Percentiles rank a stretch among this genome's conserved stretches.
Evolutionary conservation across 2,329 filamentous ascomycete species (phyloP).

Genomic region (Coniochaeta sp.): DNA sequence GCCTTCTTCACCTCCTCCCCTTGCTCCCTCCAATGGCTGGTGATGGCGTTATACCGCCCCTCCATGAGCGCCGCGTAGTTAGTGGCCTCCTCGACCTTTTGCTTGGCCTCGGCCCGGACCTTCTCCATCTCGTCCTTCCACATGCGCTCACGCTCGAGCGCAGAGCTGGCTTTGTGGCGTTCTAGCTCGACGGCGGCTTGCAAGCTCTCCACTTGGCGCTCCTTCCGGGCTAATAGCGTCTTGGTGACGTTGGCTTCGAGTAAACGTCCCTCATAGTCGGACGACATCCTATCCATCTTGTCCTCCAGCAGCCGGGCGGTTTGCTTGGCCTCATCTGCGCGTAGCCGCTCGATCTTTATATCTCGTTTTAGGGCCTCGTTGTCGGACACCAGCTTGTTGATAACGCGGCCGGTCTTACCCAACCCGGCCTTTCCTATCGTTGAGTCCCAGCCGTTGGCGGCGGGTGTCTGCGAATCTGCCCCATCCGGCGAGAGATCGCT

Average conservation of each 20-base stretch:
- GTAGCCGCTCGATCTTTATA: slow-evolving; percentile 55
- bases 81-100: slow-evolving; percentile 59
- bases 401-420: slow-evolving; percentile 70
- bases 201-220: slow-evolving; percentile 65
- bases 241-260: slow-evolving; percentile 66
- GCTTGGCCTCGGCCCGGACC: slow-evolving; percentile 48
- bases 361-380: slow-evolving; percentile 73
- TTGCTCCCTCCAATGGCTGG: slow-evolving; percentile 59
- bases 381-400: slow-evolving; percentile 74
- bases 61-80: slow-evolving; percentile 60
- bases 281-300: slow-evolving; percentile 60
- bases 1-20: slow-evolving; percentile 52
- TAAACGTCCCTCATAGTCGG: slow-evolving; percentile 62
- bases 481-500: not conserved
- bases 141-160: slow-evolving; percentile 50
- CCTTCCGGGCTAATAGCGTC: slow-evolving; percentile 61
- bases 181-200: slow-evolving; percentile 58
- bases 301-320: slow-evolving; percentile 60
- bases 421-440: slow-evolving; percentile 62
- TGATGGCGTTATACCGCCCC: slow-evolving; percentile 60
- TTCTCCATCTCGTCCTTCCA: slow-evolving; percentile 61
- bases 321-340: slow-evolving; percentile 64
- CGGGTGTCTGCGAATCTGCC: slow-evolving; percentile 4
- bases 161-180: slow-evolving; percentile 50
- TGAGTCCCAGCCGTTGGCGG: slow-evolving; percentile 42